Base-by-base conservation (phyloP, 2,329 filamentous ascomycete species). In the Chaetomium globosum region DNA sequence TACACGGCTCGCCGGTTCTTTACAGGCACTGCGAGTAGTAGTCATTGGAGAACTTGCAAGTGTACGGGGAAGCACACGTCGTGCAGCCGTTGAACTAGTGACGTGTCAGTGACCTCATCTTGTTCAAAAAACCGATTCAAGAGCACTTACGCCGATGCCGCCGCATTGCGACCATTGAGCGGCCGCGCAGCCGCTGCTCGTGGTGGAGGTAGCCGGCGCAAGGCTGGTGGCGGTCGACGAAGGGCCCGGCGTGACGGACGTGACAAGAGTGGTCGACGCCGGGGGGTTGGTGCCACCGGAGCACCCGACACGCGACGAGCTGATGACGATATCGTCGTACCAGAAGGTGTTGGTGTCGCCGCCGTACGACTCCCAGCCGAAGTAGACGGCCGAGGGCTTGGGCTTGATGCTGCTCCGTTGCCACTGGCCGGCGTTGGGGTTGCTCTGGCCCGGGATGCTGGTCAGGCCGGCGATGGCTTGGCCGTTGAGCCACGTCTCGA, bases 311-410 rank as follows among this genome's bases (percentile, higher is more conserved):
- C 82, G 77, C 21, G 72, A 80, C 51, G 78, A 78, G 69, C 76
- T 76, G 56, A 87, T 74, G 7, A 75, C 79, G 68, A 87, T 80
- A 71, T 88, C 85, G 69, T 88, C 85, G 67, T 86, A 87, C 84
- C 84, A 87, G 70, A 87, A 82, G 1, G 85, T 88, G 74, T 87
- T 87, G 2, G 78, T 75, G 66, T 85, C 84, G 0, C 84, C 84
- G 10, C 84, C 83, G 69, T 88, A 88, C 4, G 81, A 83, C 78
- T 88, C 85, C 85, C 85, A 87, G 0, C 85, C 85, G 67, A 87
- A 87, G 75, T 87, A 85, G 31, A 87, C 76, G 8, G 73, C 84
- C 0, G 81, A 82, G 62, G 85, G 76, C 71, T 82, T 82, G 4
- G 85, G 84, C 72, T 79, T 83, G 64, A 79, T 73, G 39, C 67